Base-by-base conservation (phyloP, 805 yeast genomes). In the Starmerella apis region DNA sequence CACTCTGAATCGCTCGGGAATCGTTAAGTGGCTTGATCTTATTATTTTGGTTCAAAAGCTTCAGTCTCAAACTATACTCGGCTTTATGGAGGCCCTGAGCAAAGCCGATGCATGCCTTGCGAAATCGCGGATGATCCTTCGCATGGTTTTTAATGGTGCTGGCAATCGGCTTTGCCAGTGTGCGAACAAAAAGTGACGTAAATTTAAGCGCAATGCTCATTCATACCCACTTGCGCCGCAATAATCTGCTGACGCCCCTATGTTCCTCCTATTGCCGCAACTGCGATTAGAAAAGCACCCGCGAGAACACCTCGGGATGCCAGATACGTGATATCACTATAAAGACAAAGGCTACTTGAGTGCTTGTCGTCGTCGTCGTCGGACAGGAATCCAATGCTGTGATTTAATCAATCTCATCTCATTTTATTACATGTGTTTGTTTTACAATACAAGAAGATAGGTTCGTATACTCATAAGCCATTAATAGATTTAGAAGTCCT, bases 151-250 rank as follows among this genome's bases (percentile, higher is more conserved):
- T 86, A 49, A 86, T 70, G 1, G 78, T 70, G 50, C 73, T 79
- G 3, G 90, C 86, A 27, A 85, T 73, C 1, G 95, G 95, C 62
- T 82, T 84, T 32, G 94, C 81, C 38, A 85, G 69, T 32, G 90
- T 85, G 54, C 88, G 67, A 6, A 84, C 76, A 48, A 83, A 71
- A 48, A 85, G 72, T 22, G 88, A 75, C 10, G 86, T 77, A 57
- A 85, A 67, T 63, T 85, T 85, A 44, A 84, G 71, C 9, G 88
- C 86, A 32, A 85, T 74, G 68, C 90, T 83, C 92, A 84, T 83
- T 24, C 46, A 28, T 43, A 14, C 37, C 46, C 37, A 6, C 5
- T 18, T 11, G 35, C 14, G 35, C 35, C 35, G 35, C 35, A 31
- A 31, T n/a, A 7, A 13, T 11, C 14, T 11, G 16, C 16, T 31